Base-by-base conservation (phyloP, 1,284 basidiomycete species). In the Fistulina hepatica region DNA sequence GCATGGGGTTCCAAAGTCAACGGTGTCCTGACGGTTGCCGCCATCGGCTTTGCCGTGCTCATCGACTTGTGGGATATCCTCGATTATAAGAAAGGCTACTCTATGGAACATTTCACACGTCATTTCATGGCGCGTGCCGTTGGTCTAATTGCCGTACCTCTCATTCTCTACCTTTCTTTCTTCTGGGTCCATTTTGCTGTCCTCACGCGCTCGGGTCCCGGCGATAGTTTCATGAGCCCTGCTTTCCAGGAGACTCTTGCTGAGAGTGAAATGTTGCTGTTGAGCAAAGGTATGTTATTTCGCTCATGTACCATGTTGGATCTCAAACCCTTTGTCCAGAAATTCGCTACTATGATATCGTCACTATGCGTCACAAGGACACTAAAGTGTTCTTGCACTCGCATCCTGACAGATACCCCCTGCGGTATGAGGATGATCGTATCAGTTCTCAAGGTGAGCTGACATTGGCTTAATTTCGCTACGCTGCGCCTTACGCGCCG, bases 1-100 rank as follows among this genome's bases (percentile, higher is more conserved):
- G 92, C 93, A 3, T 86, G 97, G 70, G 91, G 89, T 13, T 95
- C 94, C 58, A 99, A 99, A 64, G 94, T 98, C 65, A 97, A 97
- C 50, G 95, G 95, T 35, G 69, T 98, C 39, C 71, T 99, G 45
- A 93, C 91, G 1, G 97, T 98, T 44, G 48, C 80, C 33, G 80
- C 88, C 13, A 79, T 99, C 47, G 95, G 95, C 1, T 69, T 82
- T 25, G 94, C 94, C 4, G 95, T 98, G 28, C 58, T 86, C 19
- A 77, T 92, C 48, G 95, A 99, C 55, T 68, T 99, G 10, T 99
- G 95, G 95, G 88, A 82, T 47, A 69, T 98, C 40, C 63, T 98
- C 48, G 95, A 99, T 61, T 81, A 74, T 55, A 83, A 82, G 30
- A 44, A 47, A 48, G 85, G 86, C 2, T 67, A 83, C 48, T 72